Conservation (phyloP, 2,329 filamentous ascomycete genomes). For the Beauveria varroae region DNA sequence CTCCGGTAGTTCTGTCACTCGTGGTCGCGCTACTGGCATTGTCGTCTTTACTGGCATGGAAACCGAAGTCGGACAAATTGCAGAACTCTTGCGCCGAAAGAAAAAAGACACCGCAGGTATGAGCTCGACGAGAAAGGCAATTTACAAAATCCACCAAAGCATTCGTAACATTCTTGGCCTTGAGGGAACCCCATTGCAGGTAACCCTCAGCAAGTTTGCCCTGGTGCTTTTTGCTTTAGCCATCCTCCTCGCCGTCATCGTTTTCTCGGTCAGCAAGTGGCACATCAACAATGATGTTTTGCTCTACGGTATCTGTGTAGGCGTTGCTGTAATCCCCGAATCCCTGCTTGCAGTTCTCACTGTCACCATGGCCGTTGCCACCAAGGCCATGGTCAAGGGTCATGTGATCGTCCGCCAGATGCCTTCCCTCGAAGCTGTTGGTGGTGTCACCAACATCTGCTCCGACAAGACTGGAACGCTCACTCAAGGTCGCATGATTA, state of each 20-base stretch:
- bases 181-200: slow-evolving; percentile 75
- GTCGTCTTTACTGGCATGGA: slow-evolving; percentile 65
- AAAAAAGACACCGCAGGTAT: slow-evolving; percentile 35
- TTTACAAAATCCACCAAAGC: slow-evolving; percentile 36
- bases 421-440: slow-evolving; percentile 58
- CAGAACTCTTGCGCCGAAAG: slow-evolving; percentile 56
- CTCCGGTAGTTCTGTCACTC: slow-evolving; percentile 64
- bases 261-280: slow-evolving; percentile 53
- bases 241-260: slow-evolving; percentile 51
- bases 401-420: slow-evolving; percentile 61
- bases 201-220: slow-evolving; percentile 78
- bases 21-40: slow-evolving; percentile 61
- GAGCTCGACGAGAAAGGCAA: slow-evolving; percentile 35
- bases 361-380: slow-evolving; percentile 62
- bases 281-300: slow-evolving; percentile 48
- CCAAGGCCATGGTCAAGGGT: slow-evolving; percentile 55
- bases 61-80: slow-evolving; percentile 70
- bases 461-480: slow-evolving; percentile 65
- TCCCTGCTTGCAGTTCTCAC: slow-evolving; percentile 63
- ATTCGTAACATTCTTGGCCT: slow-evolving; percentile 52
- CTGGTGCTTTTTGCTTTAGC: slow-evolving; percentile 71
- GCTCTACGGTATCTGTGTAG: slow-evolving; percentile 54
- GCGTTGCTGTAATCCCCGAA: slow-evolving; percentile 57
- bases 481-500: slow-evolving; percentile 60
- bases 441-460: slow-evolving; percentile 63